Conservation (phyloP, 2,329 filamentous ascomycete species). For the Fonsecaea nubica region DNA sequence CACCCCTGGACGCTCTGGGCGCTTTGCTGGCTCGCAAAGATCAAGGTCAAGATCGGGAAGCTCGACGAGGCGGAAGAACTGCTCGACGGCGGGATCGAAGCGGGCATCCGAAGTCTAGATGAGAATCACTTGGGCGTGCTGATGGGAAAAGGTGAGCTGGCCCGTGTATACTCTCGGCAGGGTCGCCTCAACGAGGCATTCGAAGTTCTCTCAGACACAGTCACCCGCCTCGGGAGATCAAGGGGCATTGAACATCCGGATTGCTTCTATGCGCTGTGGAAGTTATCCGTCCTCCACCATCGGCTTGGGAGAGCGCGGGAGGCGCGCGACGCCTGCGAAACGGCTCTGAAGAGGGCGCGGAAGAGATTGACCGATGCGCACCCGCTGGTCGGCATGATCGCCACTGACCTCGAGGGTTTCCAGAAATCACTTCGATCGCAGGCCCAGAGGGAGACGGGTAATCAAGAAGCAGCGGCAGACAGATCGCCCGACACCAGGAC, state of each 20-base stretch:
- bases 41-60: constrained; percentile 26
- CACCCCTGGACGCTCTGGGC: constrained; percentile 38
- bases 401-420: no score
- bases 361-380: constrained; percentile 6
- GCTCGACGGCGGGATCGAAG: constrained; percentile 12
- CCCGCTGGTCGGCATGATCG: constrained; percentile 3
- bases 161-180: constrained; percentile 12
- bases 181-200: constrained; percentile 6
- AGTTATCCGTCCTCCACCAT: neutral
- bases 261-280: constrained; percentile 12
- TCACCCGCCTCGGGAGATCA: neutral
- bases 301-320: neutral
- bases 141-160: constrained; percentile 13
- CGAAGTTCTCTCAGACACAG: neutral
- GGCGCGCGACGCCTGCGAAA: neutral
- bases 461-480: no score
- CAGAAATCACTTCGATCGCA: neutral
- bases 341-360: neutral
- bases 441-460: neutral
- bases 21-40: constrained; percentile 31
- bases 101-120: constrained; percentile 6
- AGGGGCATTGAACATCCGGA: constrained; percentile 13
- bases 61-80: constrained; percentile 75
- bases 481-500: no score
- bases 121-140: constrained; percentile 12